Evolutionary conservation across 768 basidiomycete species (phyloP), one percentile per base, ranked within the genome.

Genomic region (Kwoniella europaea): DNA sequence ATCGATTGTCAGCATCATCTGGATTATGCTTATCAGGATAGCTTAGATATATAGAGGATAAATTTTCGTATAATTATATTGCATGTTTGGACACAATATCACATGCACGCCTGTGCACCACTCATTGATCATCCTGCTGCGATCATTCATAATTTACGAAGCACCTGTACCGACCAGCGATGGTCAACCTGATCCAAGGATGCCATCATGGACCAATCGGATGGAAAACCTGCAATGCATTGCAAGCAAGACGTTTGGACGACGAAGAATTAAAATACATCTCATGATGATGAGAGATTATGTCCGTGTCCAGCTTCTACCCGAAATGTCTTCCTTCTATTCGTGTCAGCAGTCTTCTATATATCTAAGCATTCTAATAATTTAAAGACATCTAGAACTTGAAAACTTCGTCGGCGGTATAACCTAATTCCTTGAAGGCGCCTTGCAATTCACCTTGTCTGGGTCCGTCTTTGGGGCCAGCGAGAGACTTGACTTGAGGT

Each of bases 381-480:
- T 52, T 27, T n/a, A 18, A 35, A 35, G 35, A 35, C 35, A 35
- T 58, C 52, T 84, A 85, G 80, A 84, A 85, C 69, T 85, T 85
- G 82, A 83, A 85, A 67, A 94, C 94, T 87, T 98, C 94, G 18
- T 92, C 91, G 72, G 89, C 87, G 10, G 86, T 90, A 82, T 96
- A 99, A 46, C 93, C 94, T 6, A 86, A 90, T 74, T 94, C 91
- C 84, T 92, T 92, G 59, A 98, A 87, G n/a, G 91, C 85, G 55
- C 95, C 94, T 16, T 87, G 87, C 20, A 97, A 79, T 71, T 89
- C 88, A 27, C 94, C 95, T 84, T 97, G 94, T 84, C 92, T 89
- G 86, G 87, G 88, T 16, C 93, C 92, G 4, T 89, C 90, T 86
- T 98, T 98, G 83, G 91, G 89, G 18, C 97, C 97, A 63, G 92